A percentile compares a stretch with the other conserved stretches of the same genome.
phyloP scores from a whole-genome alignment of 2,329 filamentous ascomycete genomes.

The Colletotrichum gloeosporioides region DNA sequence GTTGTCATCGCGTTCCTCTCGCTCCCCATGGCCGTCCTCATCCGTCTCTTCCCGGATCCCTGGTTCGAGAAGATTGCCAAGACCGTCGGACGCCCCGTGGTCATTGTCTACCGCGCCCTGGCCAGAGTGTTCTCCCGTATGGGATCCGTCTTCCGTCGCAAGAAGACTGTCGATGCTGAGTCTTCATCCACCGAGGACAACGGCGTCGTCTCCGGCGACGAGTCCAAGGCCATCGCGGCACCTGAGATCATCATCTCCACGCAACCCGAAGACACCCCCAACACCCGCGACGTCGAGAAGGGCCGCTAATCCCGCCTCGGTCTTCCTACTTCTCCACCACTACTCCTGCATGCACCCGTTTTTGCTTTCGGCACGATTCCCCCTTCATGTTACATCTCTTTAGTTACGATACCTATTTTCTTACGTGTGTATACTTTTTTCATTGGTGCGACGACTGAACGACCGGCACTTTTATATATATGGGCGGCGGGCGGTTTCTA shows the following conservation, averaged over 20 bases:
- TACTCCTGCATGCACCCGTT: background rate
- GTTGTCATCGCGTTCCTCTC: slow-evolving; percentile 53
- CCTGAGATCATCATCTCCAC: slow-evolving; percentile 12
- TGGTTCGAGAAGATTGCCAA: slow-evolving; percentile 95
- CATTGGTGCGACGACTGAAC: background rate
- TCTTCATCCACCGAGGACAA: background rate
- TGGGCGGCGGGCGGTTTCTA: background rate
- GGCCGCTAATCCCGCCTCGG: background rate
- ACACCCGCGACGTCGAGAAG: slow-evolving; percentile 7
- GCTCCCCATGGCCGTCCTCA: slow-evolving; percentile 53
- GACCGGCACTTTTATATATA: slow-evolving; percentile 2
- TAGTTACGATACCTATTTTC: slow-evolving; percentile 13
- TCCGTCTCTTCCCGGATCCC: slow-evolving; percentile 56
- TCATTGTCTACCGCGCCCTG: slow-evolving; percentile 72
- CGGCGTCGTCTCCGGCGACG: background rate
- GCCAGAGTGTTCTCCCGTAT: slow-evolving; percentile 26
- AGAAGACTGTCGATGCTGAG: background rate
- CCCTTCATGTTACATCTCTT: background rate
- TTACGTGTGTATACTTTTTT: background rate
- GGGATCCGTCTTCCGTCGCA: slow-evolving; percentile 11
- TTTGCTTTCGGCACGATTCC: background rate
- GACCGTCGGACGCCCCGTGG: slow-evolving; percentile 96
- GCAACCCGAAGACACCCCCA: background rate
- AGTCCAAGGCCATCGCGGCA: background rate
- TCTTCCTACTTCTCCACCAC: background rate